Conservation (phyloP, 2,329 filamentous ascomycete genomes). For the Scytalidium lignicola region DNA sequence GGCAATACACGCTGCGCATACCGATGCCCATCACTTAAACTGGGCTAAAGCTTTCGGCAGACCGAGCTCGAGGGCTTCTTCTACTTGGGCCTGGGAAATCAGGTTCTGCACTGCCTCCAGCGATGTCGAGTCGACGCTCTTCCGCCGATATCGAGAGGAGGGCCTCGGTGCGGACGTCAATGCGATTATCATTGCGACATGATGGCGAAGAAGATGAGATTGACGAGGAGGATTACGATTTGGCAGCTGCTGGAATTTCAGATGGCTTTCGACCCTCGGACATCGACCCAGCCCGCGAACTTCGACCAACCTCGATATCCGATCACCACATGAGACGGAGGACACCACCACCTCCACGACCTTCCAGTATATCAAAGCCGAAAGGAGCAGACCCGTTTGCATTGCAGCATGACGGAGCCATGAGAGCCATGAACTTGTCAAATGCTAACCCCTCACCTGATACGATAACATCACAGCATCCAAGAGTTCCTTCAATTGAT, state of each 20-base stretch:
- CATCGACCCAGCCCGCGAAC: conserved; percentile 10
- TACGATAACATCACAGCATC: not conserved
- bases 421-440: conserved; percentile 20
- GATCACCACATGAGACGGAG: conserved; percentile 17
- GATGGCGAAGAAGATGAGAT: conserved; percentile 41
- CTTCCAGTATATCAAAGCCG: conserved; percentile 54
- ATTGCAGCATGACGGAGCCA: conserved; percentile 46
- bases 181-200: conserved; percentile 33
- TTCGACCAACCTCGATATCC: conserved; percentile 10
- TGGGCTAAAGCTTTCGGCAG: not conserved
- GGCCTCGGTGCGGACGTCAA: conserved; percentile 38
- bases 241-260: conserved; percentile 46
- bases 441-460: not conserved
- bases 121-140: conserved; percentile 39
- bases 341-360: conserved; percentile 31
- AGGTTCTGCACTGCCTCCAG: conserved; percentile 5
- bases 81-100: not conserved
- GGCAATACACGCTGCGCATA: not conserved
- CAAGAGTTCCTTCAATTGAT: not conserved
- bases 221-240: conserved; percentile 44
- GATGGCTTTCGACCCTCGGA: conserved; percentile 44
- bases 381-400: conserved; percentile 44
- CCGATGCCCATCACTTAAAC: not conserved
- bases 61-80: not conserved
- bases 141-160: conserved; percentile 35